Conservation (phyloP, 1,139 yeast species). For the Debaryomycetaceae sp. region DNA sequence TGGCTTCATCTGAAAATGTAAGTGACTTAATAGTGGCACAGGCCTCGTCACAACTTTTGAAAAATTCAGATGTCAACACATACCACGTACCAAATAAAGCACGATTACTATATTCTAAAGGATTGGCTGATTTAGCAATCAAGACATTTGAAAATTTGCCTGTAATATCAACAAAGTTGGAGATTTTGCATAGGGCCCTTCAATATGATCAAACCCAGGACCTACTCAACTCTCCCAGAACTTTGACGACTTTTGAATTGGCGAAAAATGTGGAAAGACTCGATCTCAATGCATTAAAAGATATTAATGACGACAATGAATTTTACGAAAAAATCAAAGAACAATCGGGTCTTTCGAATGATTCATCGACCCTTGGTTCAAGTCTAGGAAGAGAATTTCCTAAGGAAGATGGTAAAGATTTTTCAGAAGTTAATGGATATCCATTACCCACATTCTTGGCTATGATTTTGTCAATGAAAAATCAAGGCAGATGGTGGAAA, state of each 20-base stretch:
- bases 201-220: conserved; percentile 47
- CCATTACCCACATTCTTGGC: conserved; percentile 39
- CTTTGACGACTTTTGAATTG: conserved; percentile 49
- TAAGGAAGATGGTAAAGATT: conserved; percentile 4
- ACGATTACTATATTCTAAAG: conserved; percentile 25
- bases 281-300: conserved; percentile 10
- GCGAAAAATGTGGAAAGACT: conserved; percentile 27
- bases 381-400: conserved; percentile 14
- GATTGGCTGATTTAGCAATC: conserved; percentile 29
- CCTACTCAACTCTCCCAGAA: conserved; percentile 37
- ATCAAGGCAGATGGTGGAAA: conserved; percentile 47
- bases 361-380: conserved; percentile 10
- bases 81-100: conserved; percentile 36
- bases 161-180: conserved; percentile 38
- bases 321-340: conserved; percentile 3
- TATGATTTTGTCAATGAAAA: conserved; percentile 42
- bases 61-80: conserved; percentile 36
- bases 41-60: conserved; percentile 36
- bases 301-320: neutral
- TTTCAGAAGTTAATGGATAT: conserved; percentile 11
- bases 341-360: conserved; percentile 1
- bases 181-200: conserved; percentile 50
- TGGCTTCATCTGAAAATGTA: conserved; percentile 10
- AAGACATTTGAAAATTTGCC: conserved; percentile 32
- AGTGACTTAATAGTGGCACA: conserved; percentile 36